These are phyloP conservation scores for Hypholoma sublateritium DNA, from an alignment of 768 basidiomycete species.

Conservation along the genomic window DNA sequence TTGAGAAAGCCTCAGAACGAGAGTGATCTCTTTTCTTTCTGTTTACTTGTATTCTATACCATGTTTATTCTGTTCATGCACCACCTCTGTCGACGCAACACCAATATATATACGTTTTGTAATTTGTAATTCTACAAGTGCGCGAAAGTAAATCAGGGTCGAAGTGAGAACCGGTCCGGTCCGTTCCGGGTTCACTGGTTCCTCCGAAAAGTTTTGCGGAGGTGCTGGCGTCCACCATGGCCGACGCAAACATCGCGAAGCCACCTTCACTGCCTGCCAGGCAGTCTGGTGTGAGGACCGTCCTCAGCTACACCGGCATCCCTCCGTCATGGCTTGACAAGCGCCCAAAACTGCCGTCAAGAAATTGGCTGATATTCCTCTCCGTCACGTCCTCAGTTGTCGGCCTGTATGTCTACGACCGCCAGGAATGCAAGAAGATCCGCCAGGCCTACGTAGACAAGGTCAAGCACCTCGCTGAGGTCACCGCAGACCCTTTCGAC, in stretches of 20 bases:
- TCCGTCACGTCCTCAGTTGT: slow-evolving; percentile 67
- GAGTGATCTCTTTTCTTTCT: slow-evolving; percentile 25
- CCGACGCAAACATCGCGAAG: slow-evolving; percentile 15
- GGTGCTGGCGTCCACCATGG: slow-evolving; percentile 1
- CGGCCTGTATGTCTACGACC: slow-evolving; percentile 85
- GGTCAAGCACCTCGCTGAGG: slow-evolving; percentile 76
- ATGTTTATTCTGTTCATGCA: slow-evolving; percentile 4
- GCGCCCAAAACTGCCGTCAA: slow-evolving; percentile 82
- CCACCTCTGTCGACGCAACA: not conserved
- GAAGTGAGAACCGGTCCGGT: not conserved
- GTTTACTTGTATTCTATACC: slow-evolving; percentile 9
- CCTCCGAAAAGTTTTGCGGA: not conserved
- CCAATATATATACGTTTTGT: slow-evolving; percentile 2
- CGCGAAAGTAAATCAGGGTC: not conserved
- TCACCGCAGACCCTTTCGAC: slow-evolving; percentile 61
- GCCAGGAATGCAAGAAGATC: slow-evolving; percentile 75
- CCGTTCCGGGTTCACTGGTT: not conserved
- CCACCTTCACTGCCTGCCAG: slow-evolving; percentile 20
- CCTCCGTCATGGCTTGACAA: slow-evolving; percentile 80
- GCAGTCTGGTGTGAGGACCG: slow-evolving; percentile 56
- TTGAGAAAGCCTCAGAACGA: slow-evolving; percentile 55
- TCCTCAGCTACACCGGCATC: slow-evolving; percentile 68
- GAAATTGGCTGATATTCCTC: slow-evolving; percentile 95
- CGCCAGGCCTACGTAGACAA: slow-evolving; percentile 76
- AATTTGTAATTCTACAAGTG: not conserved